Evolutionary conservation across 306 rosid genomes (phyloP).

Genomic region (Argentina anserina): DNA sequence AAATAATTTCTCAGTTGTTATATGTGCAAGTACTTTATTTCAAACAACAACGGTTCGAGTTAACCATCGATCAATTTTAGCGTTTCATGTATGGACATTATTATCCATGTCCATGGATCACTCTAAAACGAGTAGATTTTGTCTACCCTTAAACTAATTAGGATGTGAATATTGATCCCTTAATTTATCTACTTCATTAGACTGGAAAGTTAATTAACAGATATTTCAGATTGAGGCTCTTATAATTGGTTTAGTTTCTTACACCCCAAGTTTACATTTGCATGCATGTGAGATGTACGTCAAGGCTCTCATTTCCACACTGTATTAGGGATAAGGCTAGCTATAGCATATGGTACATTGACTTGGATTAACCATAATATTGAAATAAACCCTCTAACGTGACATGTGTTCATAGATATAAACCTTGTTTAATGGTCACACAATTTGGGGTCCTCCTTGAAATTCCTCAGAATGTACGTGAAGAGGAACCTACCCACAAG

Average conservation of each 20-base stretch:
- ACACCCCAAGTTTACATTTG: slow-evolving; percentile 23
- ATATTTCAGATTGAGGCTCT: neutral
- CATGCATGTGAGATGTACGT: slow-evolving; percentile 24
- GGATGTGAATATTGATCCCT: neutral
- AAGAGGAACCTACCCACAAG: slow-evolving; percentile 26
- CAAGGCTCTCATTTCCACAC: slow-evolving; percentile 26
- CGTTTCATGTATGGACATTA: neutral
- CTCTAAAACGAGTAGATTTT: no score
- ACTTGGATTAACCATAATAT: slow-evolving; percentile 16
- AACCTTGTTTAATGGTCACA: slow-evolving; percentile 46
- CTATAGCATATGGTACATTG: slow-evolving; percentile 45
- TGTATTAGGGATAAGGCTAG: slow-evolving; percentile 43
- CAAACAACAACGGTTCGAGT: neutral
- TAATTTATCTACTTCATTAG: neutral
- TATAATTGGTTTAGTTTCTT: slow-evolving; percentile 14
- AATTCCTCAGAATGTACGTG: slow-evolving; percentile 21
- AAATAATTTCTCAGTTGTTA: no score
- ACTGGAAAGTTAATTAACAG: neutral
- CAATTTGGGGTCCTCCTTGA: slow-evolving; percentile 30
- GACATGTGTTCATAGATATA: slow-evolving; percentile 7
- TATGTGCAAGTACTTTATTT: no score
- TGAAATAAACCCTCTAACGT: slow-evolving; percentile 9
- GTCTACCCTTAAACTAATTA: neutral
- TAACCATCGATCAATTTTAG: neutral
- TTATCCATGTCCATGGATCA: no score